Evolutionary conservation across 2,329 filamentous ascomycete genomes (phyloP), one percentile per base, ranked within the genome.

Genomic region (Cordyceps cateniannulata): DNA sequence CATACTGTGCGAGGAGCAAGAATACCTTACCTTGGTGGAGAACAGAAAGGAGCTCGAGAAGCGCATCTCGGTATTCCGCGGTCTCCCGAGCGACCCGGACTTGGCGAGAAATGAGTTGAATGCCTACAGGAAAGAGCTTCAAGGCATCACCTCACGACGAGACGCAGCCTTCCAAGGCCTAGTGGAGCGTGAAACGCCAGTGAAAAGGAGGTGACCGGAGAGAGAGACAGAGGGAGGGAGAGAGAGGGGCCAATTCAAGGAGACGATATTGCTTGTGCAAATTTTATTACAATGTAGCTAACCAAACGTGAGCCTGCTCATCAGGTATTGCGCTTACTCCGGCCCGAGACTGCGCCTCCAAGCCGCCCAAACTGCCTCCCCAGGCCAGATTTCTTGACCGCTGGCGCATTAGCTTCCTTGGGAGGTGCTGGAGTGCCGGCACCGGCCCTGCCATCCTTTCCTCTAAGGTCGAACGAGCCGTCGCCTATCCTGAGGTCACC

Each of bases 131-230:
- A 75, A 77, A 2, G 85, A 91, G 68, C 76, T 96, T 50, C 79
- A 81, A 44, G 74, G 76, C 10, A 74, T 91, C 56, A 86, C 81
- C 29, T 79, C 79, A 64, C 79, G 81, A 66, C 82, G 92, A 59
- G 91, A 96, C 70, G 80, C 76, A 32, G 78, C 91, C 59, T 96
- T 96, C 70, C 91, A 93, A 69, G 82, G 80, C 2, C 71, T 95
- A 51, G 85, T 91, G 2, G 84, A 86, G 66, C 77, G 79, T 45
- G 82, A 85, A 69, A 85, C 82, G 59, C 83, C 83, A 2, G 73
- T 76, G 61, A 81, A 78, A 63, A 66, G 70, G 58, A 67, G 67
- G 55, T 73, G 69, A 59, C 18, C 24, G 16, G 32, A 9, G n/a
- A 18, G 6, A 45, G n/a, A 45, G 18, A 7, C 5, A 22, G 9